Evolutionary conservation across 176 grass and related monocot genomes (phyloP), one percentile per base, ranked within the genome.

Genomic region (Alloteropsis semialata): DNA sequence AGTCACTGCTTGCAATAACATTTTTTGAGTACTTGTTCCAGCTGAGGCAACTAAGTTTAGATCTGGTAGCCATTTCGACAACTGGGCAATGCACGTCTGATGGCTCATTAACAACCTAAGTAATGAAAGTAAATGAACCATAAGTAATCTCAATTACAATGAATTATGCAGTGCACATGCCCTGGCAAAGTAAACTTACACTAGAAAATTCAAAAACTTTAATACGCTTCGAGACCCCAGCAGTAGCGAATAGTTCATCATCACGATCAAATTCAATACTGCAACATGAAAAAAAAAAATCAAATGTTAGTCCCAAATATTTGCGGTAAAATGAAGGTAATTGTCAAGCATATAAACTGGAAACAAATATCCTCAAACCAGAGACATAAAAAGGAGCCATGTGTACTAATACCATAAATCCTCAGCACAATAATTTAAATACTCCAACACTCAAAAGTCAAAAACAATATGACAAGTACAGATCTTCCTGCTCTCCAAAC

Each of bases 1-100:
- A 99, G 83, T 99, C 97, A 85, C 97, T 99, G 84, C 97, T 99
- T 66, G 97, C 93, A 87, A 99, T 99, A 69, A 96, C 89, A 93
- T 99, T 99, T 84, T 99, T 99, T 19, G 97, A 99, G 88, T 96
- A 99, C 69, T 99, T 99, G 89, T 99, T 99, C 97, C 97, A 99
- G 83, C 93, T 99, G 86, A 99, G 89, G 91, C 97, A 99, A 81
- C 97, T 99, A 68, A 99, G 88, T 85, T 99, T 99, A 43, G 97
- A 96, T 86, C 97, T 86, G 25, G 93, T 96, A 53, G 97, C 75
- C 93, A 99, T 92, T 88, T 99, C 93, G 58, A 99, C 97, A 81
- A 99, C 91, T 9, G 97, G 97, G 75, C 97, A 99, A 71, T 99
- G 93, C 45, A 92, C 85, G 73, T 99, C 93, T 42, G 93, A 92